phyloP scores from a whole-genome alignment of 768 basidiomycete genomes.

The Candolleomyces aberdarensis region DNA sequence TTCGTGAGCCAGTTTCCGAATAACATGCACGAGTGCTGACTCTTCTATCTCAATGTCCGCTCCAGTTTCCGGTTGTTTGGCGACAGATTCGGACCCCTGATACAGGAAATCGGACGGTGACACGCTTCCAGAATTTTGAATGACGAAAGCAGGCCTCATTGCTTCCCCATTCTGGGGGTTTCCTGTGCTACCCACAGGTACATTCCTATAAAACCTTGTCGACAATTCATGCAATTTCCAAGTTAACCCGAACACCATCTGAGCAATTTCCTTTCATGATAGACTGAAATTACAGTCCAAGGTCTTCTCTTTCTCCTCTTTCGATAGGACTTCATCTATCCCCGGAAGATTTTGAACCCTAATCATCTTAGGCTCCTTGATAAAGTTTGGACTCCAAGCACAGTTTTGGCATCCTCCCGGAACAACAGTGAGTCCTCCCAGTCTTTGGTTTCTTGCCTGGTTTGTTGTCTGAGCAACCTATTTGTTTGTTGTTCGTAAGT shows the following conservation, averaged over 20 bases:
- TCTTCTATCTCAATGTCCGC: conserved; percentile 22
- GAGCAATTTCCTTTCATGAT: neutral
- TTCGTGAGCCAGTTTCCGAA: conserved; percentile 39
- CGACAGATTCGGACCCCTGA: conserved; percentile 39
- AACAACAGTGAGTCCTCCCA: neutral
- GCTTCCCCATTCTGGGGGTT: conserved; percentile 18
- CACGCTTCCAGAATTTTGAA: conserved; percentile 47
- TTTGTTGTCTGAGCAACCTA: neutral
- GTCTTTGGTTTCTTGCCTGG: neutral
- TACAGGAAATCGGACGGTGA: conserved; percentile 40
- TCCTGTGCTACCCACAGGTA: neutral
- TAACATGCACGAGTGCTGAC: conserved; percentile 25
- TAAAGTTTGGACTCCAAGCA: neutral
- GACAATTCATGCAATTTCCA: neutral
- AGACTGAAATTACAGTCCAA: neutral
- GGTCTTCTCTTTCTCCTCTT: no score
- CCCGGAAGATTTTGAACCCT: neutral
- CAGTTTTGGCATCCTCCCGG: neutral
- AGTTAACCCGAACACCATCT: neutral
- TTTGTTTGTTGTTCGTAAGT: neutral
- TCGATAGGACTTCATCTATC: neutral
- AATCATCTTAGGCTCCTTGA: neutral
- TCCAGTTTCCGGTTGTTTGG: conserved; percentile 39
- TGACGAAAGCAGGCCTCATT: conserved; percentile 30
- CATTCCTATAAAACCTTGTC: neutral